Evolutionary conservation across 345 rosid species (phyloP).

Genomic region (rapeseed (Brassica napus)): Da-Ae NC_063434.1:9810001-9810500

Average conservation of each 20-base stretch:
- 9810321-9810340: slow-evolving; percentile 79
- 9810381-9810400: background rate
- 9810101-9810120: slow-evolving; percentile 68
- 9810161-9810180: slow-evolving; percentile 67
- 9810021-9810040: background rate
- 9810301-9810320: slow-evolving; percentile 73
- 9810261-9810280: slow-evolving; percentile 67
- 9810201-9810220: background rate
- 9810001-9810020: background rate
- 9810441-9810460: slow-evolving; percentile 18
- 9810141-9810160: slow-evolving; percentile 83
- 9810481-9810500: too few species aligned
- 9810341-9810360: slow-evolving; percentile 90
- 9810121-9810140: slow-evolving; percentile 71
- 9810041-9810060: background rate
- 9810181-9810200: slow-evolving; percentile 54
- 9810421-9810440: slow-evolving; percentile 32
- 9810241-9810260: slow-evolving; percentile 3
- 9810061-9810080: slow-evolving; percentile 63
- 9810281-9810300: slow-evolving; percentile 97
- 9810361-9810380: slow-evolving; percentile 33
- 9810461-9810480: background rate
- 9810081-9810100: slow-evolving; percentile 92
- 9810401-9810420: slow-evolving; percentile 22
- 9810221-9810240: background rate